phyloP scores from a whole-genome alignment of 2,329 filamentous ascomycete species.

The Cucurbitaria berberidis region DNA sequence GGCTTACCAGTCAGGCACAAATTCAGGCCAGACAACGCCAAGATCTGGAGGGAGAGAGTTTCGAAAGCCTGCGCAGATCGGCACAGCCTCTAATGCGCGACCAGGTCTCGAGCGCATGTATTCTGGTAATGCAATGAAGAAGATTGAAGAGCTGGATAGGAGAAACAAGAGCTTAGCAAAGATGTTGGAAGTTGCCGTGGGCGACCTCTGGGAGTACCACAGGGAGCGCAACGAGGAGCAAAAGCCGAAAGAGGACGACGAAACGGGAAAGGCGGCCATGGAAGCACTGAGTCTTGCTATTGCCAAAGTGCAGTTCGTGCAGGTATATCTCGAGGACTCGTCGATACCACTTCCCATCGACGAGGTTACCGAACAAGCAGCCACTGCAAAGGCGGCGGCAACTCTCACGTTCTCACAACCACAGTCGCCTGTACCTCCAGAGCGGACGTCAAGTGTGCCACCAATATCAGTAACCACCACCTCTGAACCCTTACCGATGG shows the following conservation, averaged over 20 bases:
- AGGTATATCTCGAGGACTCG: conserved; percentile 57
- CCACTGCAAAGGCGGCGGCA: conserved; percentile 28
- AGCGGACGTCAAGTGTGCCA: conserved; percentile 29
- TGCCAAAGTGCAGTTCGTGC: conserved; percentile 59
- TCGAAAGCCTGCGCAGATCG: conserved; percentile 34
- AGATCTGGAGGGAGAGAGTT: conserved; percentile 46
- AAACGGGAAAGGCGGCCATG: conserved; percentile 40
- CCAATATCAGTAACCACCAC: conserved; percentile 19
- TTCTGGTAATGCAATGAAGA: conserved; percentile 34
- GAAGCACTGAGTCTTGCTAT: conserved; percentile 56
- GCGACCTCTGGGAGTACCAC: conserved; percentile 67
- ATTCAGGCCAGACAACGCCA: conserved; percentile 40
- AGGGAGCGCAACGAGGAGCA: conserved; percentile 55
- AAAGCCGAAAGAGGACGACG: conserved; percentile 33
- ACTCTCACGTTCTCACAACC: conserved; percentile 25
- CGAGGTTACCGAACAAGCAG: conserved; percentile 39
- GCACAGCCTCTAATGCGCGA: conserved; percentile 24
- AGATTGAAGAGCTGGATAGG: conserved; percentile 59
- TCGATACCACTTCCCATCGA: conserved; percentile 52
- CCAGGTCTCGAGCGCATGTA: conserved; percentile 27
- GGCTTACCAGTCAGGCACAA: conserved; percentile 59
- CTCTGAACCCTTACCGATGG: conserved; percentile 7
- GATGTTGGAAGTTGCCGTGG: conserved; percentile 71
- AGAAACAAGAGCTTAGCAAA: conserved; percentile 71
- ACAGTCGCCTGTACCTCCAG: conserved; percentile 22